Base-by-base conservation (phyloP, 768 basidiomycete genomes). In the Pulveroboletus frians region DNA sequence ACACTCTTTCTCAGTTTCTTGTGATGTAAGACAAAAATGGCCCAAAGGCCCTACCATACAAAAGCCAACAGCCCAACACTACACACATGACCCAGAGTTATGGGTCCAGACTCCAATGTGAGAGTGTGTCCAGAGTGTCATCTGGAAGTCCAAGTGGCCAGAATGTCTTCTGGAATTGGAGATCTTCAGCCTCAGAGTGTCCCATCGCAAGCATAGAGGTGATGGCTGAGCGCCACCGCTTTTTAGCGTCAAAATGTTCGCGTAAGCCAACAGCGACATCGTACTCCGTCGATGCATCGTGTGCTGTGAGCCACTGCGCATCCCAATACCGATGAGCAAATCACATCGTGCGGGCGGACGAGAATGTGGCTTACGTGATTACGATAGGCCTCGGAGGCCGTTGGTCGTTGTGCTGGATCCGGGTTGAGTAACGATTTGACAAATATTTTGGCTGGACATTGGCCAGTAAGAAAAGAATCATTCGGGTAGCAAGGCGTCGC, bases 171-270 rank as follows among this genome's bases (percentile, higher is more conserved):
- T n/a, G n/a, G n/a, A n/a, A n/a, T n/a, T n/a, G n/a, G n/a, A n/a
- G n/a, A n/a, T n/a, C n/a, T n/a, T n/a, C n/a, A n/a, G n/a, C n/a
- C n/a, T n/a, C 60, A 21, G 68, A 53, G 47, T 67, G 67, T 15
- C 69, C 51, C 29, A 74, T 6, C 17, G 72, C 73, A 15, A 73
- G 71, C n/a, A 77, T 71, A 35, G 72, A 69, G 43, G 66, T 62
- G 57, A 93, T 89, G 13, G 87, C 88, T 2, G 73, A 70, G 43
- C 79, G 77, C 92, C 91, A 93, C 34, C 76, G 76, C 2, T 81
- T 83, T 37, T 76, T 76, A 0, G 90, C 77, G 60, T 90, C 76
- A 69, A 95, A 94, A 72, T 92, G 81, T 29, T 90, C 84, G 29
- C 87, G 85, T 42, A 96, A 72, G 10, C 86, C 88, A 10, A 61